phyloP scores from a whole-genome alignment of 2,329 filamentous ascomycete species.

The Pestalotiopsis sp. region DNA sequence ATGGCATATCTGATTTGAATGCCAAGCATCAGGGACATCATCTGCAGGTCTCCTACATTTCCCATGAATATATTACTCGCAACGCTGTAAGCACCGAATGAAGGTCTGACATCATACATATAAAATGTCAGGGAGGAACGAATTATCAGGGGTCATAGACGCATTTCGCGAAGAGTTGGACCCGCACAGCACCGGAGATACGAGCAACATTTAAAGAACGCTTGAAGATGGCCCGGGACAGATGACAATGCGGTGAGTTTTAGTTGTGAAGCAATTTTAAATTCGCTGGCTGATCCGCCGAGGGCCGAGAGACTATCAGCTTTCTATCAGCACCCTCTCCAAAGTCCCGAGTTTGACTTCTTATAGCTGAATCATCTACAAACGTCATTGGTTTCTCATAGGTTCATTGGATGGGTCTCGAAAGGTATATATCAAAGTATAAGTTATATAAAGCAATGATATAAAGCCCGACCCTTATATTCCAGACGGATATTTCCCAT shows the following conservation, averaged over 20 bases:
- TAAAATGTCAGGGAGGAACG: too few relatives aligned
- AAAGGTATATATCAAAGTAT: background rate
- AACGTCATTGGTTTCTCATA: background rate
- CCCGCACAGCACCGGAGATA: background rate
- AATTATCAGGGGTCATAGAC: background rate
- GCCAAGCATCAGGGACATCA: too few relatives aligned
- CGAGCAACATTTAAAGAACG: background rate
- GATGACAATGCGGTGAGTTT: background rate
- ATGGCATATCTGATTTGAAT: too few relatives aligned
- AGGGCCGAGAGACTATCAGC: background rate
- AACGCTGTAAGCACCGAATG: too few relatives aligned
- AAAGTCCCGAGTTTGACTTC: background rate
- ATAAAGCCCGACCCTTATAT: too few relatives aligned
- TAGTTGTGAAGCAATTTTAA: background rate
- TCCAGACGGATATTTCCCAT: too few relatives aligned
- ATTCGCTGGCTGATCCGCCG: conserved; percentile 5
- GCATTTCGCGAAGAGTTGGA: background rate
- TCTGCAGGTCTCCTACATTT: too few relatives aligned
- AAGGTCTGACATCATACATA: too few relatives aligned
- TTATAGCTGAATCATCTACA: background rate
- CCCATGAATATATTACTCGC: too few relatives aligned
- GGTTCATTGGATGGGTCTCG: background rate
- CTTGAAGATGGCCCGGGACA: background rate
- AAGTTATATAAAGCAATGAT: background rate
- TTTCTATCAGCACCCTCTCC: background rate